phyloP scores from a whole-genome alignment of 345 rosid species.

The Physaria fendleri region DNA sequence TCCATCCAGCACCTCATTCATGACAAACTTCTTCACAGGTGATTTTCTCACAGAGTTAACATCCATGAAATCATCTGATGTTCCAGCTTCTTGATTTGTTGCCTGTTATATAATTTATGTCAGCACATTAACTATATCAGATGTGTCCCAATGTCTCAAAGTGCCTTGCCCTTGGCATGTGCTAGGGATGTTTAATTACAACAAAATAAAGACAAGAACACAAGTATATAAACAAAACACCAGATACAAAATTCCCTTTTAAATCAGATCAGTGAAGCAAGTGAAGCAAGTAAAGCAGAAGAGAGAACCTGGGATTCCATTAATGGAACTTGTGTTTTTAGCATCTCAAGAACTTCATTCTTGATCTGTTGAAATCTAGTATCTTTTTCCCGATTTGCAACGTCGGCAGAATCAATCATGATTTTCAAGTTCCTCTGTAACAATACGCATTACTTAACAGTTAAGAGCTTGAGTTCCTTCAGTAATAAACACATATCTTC shows the following conservation, averaged over 20 bases:
- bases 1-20: constrained; percentile 73
- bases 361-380: constrained; percentile 69
- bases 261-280: not conserved
- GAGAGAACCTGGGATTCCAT: constrained; percentile 55
- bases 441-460: constrained; percentile 14
- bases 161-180: not conserved
- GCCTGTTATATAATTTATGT: constrained; percentile 34
- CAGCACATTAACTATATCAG: not conserved
- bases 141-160: not conserved
- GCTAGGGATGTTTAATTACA: not conserved
- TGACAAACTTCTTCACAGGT: constrained; percentile 44
- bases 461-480: not conserved
- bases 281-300: not conserved
- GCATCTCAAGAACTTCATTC: constrained; percentile 77
- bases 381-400: constrained; percentile 81
- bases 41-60: constrained; percentile 45
- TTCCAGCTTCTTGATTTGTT: constrained; percentile 50
- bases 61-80: constrained; percentile 70
- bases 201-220: not conserved
- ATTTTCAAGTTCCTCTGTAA: constrained; percentile 78
- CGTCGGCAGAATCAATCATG: constrained; percentile 60
- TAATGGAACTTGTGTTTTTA: constrained; percentile 43
- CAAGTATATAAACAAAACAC: not conserved
- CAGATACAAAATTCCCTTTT: not conserved
- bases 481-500: not conserved